These are phyloP conservation scores for Pisolithus microcarpus DNA, from an alignment of 768 basidiomycete genomes.

Conservation along the genomic window DNA sequence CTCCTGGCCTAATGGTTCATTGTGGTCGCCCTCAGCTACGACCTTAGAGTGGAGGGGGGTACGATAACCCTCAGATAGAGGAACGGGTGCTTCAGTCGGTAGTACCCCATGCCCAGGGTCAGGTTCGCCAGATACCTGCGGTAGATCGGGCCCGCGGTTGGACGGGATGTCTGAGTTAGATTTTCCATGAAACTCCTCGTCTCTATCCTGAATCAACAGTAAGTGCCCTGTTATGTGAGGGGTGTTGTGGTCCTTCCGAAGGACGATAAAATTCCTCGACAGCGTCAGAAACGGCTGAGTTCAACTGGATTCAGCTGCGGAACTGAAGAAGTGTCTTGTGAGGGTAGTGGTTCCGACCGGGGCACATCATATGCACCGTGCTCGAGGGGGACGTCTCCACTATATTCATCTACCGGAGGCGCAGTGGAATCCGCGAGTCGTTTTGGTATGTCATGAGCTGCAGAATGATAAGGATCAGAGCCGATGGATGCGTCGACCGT, in stretches of 20 bases:
- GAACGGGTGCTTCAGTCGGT: neutral
- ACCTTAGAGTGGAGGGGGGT: neutral
- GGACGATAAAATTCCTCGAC: neutral
- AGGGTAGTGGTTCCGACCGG: constrained; percentile 11
- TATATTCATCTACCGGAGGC: constrained; percentile 1
- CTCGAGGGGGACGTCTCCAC: constrained; percentile 13
- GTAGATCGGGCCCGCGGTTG: too few relatives aligned
- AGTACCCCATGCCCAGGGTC: neutral
- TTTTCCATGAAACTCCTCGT: neutral
- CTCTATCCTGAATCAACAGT: neutral
- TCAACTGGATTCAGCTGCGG: neutral
- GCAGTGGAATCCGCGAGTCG: constrained; percentile 3
- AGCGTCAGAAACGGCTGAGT: neutral
- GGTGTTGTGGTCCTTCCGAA: neutral
- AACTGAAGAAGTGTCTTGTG: constrained; percentile 6
- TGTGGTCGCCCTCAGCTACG: neutral
- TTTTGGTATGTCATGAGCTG: constrained; percentile 3
- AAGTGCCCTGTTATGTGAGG: neutral
- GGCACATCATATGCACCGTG: constrained; percentile 10
- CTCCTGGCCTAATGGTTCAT: constrained; percentile 5
- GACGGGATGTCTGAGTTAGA: neutral
- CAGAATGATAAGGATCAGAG: constrained; percentile 8
- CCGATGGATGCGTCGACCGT: neutral
- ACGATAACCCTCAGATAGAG: constrained; percentile 7
- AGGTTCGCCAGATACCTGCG: neutral